A percentile compares a stretch with the other conserved stretches of the same genome.
phyloP scores from a whole-genome alignment of 202 grass and related monocot genomes.

The Elaeis oleifera region DNA sequence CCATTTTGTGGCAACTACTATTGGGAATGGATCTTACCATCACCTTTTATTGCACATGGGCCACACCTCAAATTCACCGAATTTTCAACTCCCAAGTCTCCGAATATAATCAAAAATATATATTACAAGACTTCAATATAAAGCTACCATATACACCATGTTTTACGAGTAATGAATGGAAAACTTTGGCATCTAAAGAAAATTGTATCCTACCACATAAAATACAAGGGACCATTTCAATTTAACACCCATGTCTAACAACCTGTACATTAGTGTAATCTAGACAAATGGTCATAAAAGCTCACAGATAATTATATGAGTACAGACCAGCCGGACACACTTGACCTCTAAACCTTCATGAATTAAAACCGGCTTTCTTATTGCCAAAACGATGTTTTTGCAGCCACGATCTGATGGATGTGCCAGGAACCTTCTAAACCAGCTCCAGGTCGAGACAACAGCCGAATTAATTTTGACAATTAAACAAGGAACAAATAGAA shows the following conservation, averaged over 20 bases:
- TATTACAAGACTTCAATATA: too few species aligned
- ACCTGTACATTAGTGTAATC: slow-evolving; percentile 1
- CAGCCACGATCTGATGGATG: neutral
- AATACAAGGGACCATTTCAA: too few species aligned
- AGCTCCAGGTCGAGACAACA: neutral
- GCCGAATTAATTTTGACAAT: neutral
- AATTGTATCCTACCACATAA: too few species aligned
- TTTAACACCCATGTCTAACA: neutral
- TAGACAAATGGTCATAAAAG: neutral
- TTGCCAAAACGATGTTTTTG: neutral
- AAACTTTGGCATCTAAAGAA: too few species aligned
- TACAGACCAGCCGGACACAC: neutral
- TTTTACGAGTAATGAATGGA: too few species aligned
- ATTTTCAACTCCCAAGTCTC: too few species aligned
- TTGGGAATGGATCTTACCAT: too few species aligned
- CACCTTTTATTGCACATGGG: too few species aligned
- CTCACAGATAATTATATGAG: neutral
- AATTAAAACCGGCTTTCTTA: neutral
- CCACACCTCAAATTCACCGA: too few species aligned
- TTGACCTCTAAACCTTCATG: neutral
- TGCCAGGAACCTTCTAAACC: neutral
- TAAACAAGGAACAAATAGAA: slow-evolving; percentile 3
- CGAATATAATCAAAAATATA: too few species aligned
- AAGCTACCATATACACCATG: too few species aligned
- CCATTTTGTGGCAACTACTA: too few species aligned